Conservation (phyloP, 257 asterid species). For the Petunia axillaris region DNA sequence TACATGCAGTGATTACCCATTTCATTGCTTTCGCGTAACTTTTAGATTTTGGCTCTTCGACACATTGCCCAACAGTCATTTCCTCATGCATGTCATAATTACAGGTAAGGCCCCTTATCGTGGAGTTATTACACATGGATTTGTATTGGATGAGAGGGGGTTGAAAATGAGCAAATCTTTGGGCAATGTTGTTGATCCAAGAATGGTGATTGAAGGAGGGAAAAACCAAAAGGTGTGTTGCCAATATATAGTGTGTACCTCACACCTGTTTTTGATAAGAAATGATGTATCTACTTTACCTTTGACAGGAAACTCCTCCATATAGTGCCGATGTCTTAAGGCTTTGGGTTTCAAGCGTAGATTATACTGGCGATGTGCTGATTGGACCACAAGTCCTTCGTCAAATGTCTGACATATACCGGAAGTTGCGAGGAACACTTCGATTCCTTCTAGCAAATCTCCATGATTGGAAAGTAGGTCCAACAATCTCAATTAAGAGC, state of each 20-base stretch:
- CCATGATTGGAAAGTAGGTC: conserved; percentile 95
- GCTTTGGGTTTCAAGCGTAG: conserved; percentile 98
- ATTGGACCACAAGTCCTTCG: conserved; percentile 91
- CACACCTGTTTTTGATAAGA: conserved; percentile 19
- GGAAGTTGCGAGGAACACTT: conserved; percentile 95
- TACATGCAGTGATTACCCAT: neutral
- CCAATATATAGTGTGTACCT: conserved; percentile 11
- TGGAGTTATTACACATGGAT: conserved; percentile 91
- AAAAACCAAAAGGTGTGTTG: conserved; percentile 69
- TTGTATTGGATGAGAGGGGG: conserved; percentile 94
- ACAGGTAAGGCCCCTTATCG: conserved; percentile 93
- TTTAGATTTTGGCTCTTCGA: conserved; percentile 16
- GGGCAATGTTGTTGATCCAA: conserved; percentile 96
- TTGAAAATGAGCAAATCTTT: conserved; percentile 97
- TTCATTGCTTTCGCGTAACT: conserved; percentile 1
- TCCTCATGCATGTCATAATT: conserved; percentile 24
- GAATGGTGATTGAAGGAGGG: conserved; percentile 88
- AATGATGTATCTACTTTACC: conserved; percentile 34
- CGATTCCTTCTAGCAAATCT: conserved; percentile 93
- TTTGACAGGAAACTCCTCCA: conserved; percentile 68
- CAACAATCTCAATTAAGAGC: neutral
- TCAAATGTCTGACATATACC: conserved; percentile 91
- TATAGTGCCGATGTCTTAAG: conserved; percentile 97
- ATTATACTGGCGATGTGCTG: conserved; percentile 84
- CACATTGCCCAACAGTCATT: neutral